Evolutionary conservation across 805 yeast genomes (phyloP), one percentile per base, ranked within the genome.

Genomic region (Starmera quercuum): DNA sequence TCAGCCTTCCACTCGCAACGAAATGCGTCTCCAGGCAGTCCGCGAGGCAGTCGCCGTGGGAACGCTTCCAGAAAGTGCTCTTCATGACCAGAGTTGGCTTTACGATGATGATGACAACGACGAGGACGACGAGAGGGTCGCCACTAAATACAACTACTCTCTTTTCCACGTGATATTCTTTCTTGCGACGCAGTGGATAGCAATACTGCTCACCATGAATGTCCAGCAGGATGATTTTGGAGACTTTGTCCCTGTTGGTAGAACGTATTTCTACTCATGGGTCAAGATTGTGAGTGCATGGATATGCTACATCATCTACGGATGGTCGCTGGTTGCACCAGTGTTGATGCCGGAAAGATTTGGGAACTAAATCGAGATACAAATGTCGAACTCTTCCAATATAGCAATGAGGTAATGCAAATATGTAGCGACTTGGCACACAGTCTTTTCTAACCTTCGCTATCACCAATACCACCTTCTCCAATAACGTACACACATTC

Each of bases 41-140:
- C 73, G 80, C 44, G 92, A 87, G 51, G 98, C 98, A 0, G 95
- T 92, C n/a, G 88, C 83, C 36, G 94, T 84, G 49, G 99, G 99
- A 0, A 78, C 95, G 4, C 66, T 92, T 37, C 98, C 98, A 0
- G 95, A 82, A 45, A 80, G 95, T 44, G 98, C 97, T 0, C 66
- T 92, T 20, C 69, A 71, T 32, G 95, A 90, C 46, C 71, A 72
- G 33, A 58, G 73, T 20, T 83, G 84, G 69, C 63, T 78, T 26
- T 64, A 58, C 26, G 72, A 61, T 11, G 64, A 43, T n/a, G 49
- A 44, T 3, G 61, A 55, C 25, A n/a, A n/a, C n/a, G 70, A 59
- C 15, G 64, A 61, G 15, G 86, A 79, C 41, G 84, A 77, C 31
- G 84, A 79, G 44, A 58, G 67, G 39, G 58, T 59, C 30, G 64